Percentiles rank a stretch among this genome's conserved stretches.
Evolutionary conservation across 1,284 basidiomycete genomes (phyloP).

Genomic region (Peniophora sp.): DNA sequence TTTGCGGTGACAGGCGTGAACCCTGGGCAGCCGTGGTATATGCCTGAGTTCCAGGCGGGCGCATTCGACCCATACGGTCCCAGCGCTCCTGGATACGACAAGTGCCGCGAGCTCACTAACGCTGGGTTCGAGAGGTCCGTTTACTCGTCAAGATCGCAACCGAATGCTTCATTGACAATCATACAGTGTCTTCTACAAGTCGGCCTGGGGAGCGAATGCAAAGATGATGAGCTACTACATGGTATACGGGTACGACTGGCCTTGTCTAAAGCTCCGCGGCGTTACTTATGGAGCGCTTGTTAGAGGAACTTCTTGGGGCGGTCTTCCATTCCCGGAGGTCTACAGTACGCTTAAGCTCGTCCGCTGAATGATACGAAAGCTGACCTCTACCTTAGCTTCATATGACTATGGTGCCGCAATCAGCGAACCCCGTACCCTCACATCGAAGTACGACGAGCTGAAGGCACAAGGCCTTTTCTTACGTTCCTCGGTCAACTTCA

Average conservation of each 20-base stretch:
- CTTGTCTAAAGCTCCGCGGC: background rate
- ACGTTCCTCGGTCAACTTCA: conserved; percentile 65
- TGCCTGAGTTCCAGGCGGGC: conserved; percentile 67
- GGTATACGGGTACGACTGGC: conserved; percentile 54
- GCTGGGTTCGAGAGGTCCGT: conserved; percentile 37
- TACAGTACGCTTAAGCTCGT: conserved; percentile 33
- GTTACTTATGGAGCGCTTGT: conserved; percentile 1
- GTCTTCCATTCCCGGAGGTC: conserved; percentile 56
- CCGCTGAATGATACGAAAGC: background rate
- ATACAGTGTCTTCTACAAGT: conserved; percentile 62
- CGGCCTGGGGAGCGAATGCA: conserved; percentile 70
- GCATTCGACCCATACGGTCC: conserved; percentile 72
- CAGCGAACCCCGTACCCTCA: conserved; percentile 59
- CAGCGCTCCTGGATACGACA: conserved; percentile 47
- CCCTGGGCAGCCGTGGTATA: conserved; percentile 55
- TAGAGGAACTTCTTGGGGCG: conserved; percentile 77
- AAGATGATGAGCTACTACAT: conserved; percentile 77
- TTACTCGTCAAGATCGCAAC: too few species aligned
- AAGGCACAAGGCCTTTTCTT: conserved; percentile 72
- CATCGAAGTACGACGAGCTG: conserved; percentile 63
- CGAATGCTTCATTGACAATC: too few species aligned
- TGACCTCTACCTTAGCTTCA: conserved; percentile 22
- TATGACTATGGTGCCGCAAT: conserved; percentile 68
- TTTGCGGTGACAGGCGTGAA: conserved; percentile 20
- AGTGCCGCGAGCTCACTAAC: conserved; percentile 52